Conservation (phyloP, 352 stramenopile species). For the Globisporangium megalacanthum region DNA sequence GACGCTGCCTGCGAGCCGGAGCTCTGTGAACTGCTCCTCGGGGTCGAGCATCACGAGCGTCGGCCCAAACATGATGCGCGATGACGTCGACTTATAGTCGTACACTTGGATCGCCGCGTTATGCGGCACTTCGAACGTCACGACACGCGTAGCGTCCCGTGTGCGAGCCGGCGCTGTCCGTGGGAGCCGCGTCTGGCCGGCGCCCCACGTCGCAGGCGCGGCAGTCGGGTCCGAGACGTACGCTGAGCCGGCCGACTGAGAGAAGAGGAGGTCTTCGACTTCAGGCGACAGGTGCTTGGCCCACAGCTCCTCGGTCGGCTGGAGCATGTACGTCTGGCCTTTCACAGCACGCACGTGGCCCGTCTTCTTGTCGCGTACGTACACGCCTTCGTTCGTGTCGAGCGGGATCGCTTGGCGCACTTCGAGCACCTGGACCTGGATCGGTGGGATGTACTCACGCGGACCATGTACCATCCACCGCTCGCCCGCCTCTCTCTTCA, state of each 20-base stretch:
- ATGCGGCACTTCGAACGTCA: slow-evolving; percentile 79
- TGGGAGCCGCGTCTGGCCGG: background rate
- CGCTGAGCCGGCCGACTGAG: slow-evolving; percentile 46
- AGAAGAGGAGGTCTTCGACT: slow-evolving; percentile 56
- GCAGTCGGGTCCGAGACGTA: slow-evolving; percentile 52
- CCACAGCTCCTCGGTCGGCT: slow-evolving; percentile 76
- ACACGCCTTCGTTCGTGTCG: slow-evolving; percentile 74
- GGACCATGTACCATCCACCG: slow-evolving; percentile 81
- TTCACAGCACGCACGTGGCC: slow-evolving; percentile 69
- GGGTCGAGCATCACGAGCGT: slow-evolving; percentile 78
- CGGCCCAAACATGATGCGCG: slow-evolving; percentile 74
- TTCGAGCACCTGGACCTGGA: slow-evolving; percentile 71
- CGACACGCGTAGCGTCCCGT: slow-evolving; percentile 58
- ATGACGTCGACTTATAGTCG: slow-evolving; percentile 80
- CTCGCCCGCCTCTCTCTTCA: slow-evolving; percentile 57
- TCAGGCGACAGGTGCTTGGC: slow-evolving; percentile 53
- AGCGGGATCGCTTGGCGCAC: slow-evolving; percentile 72
- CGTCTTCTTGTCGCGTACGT: slow-evolving; percentile 73
- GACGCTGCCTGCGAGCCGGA: slow-evolving; percentile 60
- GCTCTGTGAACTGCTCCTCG: slow-evolving; percentile 77
- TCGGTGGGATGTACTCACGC: slow-evolving; percentile 72
- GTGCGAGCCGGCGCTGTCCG: background rate
- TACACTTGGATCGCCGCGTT: slow-evolving; percentile 81
- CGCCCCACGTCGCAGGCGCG: background rate
- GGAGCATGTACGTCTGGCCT: slow-evolving; percentile 77